Base-by-base conservation (phyloP, 1,284 basidiomycete genomes). In the Papiliotrema flavescens region DNA sequence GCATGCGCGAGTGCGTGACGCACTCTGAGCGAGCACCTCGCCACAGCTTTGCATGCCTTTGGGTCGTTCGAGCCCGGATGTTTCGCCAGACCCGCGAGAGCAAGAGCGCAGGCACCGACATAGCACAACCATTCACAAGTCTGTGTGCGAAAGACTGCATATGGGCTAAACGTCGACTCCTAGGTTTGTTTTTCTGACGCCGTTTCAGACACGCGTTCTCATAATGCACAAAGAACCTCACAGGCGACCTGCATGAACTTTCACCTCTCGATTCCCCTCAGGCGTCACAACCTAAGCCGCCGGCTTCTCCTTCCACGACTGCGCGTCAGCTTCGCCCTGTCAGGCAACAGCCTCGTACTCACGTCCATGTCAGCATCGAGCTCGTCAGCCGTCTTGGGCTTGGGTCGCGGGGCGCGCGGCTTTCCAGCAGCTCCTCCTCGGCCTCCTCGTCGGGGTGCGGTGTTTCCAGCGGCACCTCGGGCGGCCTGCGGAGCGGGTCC, bases 291-390 rank as follows among this genome's bases (percentile, higher is more conserved):
- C 15, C 39, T 56, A 63, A 28, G 63, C 61, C 22, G 64, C 55
- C 24, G 49, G 42, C 34, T 65, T 64, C 20, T 66, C 58, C 54
- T 70, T 70, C 62, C 70, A 72, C 15, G 67, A 66, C 70, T 72
- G 43, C 2, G 53, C 24, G 28, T 32, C 24, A 34, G 51, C 35
- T 47, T 50, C 47, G 39, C 35, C 19, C 20, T 14, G 28, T 7
- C 22, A 23, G 19, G 23, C 39, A 23, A 5, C 13, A 22, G 3
- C 14, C 6, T 24, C n/a, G 20, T 7, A 89, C 90, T 83, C 87
- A 87, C 73, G 63, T 71, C 77, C 81, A 82, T 86, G 85, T 81
- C 82, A 46, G 81, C 86, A 79, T 75, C 83, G 62, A 78, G 80
- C 71, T 77, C 81, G 74, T 80, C 81, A 40, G 78, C 78, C 28